These are phyloP conservation scores for Rhodosporidiobolus sp. DNA, from an alignment of 768 basidiomycete species.

Conservation along the genomic window DNA sequence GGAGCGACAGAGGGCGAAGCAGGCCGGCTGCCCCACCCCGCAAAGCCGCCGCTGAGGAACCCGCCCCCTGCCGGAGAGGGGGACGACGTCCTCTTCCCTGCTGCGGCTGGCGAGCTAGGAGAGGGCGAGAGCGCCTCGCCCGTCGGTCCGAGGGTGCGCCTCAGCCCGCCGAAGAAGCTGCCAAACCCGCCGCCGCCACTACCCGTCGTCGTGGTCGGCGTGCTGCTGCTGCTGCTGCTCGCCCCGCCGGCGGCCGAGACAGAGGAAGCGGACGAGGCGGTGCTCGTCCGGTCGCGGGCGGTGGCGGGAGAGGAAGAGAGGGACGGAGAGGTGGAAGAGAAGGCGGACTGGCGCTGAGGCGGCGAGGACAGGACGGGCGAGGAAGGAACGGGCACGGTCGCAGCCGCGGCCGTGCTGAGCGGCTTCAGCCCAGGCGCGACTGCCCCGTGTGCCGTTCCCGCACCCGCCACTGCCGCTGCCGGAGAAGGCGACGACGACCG, in stretches of 20 bases:
- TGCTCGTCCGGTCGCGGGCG: not conserved
- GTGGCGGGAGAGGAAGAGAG: not conserved
- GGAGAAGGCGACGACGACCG: not conserved
- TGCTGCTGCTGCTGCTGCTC: not conserved
- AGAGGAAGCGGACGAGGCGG: not conserved
- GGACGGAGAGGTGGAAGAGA: not conserved
- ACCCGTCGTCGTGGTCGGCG: not conserved
- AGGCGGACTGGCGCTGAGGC: not conserved
- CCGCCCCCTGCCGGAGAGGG: not conserved
- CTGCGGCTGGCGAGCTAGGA: too few species aligned
- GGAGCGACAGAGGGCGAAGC: not conserved
- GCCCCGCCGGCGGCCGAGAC: not conserved
- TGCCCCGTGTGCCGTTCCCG: too few species aligned
- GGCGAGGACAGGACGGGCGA: not conserved
- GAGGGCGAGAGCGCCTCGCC: not conserved
- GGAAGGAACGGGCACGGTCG: not conserved
- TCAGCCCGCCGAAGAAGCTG: slow-evolving; percentile 10
- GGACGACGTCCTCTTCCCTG: too few species aligned
- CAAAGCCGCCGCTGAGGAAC: not conserved
- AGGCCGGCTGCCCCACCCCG: not conserved
- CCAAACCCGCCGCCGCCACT: not conserved
- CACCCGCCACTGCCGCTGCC: too few species aligned
- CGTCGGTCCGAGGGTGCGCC: not conserved
- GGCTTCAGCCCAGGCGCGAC: not conserved
- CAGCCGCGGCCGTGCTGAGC: slow-evolving; percentile 2